Evolutionary conservation across 805 yeast species (phyloP).

Genomic region (Candida saitoana): DNA sequence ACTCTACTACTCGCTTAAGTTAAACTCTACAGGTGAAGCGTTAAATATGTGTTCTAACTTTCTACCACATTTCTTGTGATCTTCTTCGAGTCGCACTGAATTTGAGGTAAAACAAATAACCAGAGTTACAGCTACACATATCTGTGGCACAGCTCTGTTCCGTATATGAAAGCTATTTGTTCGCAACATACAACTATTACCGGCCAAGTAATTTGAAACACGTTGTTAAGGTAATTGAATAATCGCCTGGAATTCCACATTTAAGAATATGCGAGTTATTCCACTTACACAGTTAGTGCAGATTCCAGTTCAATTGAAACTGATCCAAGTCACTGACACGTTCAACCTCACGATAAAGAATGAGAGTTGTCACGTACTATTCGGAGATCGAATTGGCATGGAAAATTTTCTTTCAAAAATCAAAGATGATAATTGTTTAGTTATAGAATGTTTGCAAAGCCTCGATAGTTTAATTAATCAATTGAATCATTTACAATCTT

Average conservation of each 20-base stretch:
- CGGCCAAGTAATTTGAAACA: no score
- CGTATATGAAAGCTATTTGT: not conserved
- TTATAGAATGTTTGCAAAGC: constrained; percentile 1
- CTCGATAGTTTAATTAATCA: not conserved
- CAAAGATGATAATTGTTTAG: not conserved
- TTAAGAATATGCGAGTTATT: no score
- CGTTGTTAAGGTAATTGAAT: no score
- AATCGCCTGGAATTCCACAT: no score
- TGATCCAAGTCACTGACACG: not conserved
- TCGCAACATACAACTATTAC: not conserved
- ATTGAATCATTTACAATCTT: not conserved
- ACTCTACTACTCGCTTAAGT: no score
- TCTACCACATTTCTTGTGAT: no score
- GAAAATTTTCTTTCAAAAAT: not conserved
- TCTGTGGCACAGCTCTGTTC: not conserved
- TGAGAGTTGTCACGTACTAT: constrained; percentile 11
- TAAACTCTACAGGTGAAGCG: no score
- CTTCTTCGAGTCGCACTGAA: no score
- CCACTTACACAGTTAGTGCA: not conserved
- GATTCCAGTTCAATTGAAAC: constrained; percentile 1
- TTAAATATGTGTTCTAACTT: no score
- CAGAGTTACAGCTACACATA: not conserved
- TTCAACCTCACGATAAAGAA: constrained; percentile 1
- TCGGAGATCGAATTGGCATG: constrained; percentile 6
- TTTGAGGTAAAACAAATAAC: no score